Base-by-base conservation (phyloP, 2,329 filamentous ascomycete genomes). In the Whalleya microplaca region DNA sequence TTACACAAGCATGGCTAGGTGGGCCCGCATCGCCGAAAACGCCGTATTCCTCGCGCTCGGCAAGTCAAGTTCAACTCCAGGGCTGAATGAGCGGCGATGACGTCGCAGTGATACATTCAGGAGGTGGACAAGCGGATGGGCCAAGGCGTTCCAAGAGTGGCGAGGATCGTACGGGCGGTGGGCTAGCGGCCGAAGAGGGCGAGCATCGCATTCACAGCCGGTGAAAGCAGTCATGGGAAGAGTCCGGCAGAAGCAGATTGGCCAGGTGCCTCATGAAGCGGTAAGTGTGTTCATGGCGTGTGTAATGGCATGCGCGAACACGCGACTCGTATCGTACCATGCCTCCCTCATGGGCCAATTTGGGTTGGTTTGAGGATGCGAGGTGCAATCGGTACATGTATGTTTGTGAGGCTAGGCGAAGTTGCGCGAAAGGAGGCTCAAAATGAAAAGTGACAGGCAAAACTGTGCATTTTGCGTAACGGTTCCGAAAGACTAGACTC, bases 351-450 rank as follows among this genome's bases (percentile, higher is more conserved):
- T 37, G 27, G 6, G 6, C 5, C 12, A 29, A 29, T 12, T 12
- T 29, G 27, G 5, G 27, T 29, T 29, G 27, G 27, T 12, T 29
- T 29, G 52, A 50, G 48, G 54, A 50, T 52, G 27, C 46, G 18
- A 18, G 41, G 21, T 45, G 52, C 53, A 41, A 48, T n/a, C n/a
- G n/a, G n/a, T n/a, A n/a, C n/a, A n/a, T n/a, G n/a, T n/a, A n/a
- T n/a, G n/a, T 46, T 53, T 52, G 56, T 41, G 43, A 49, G 27
- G 27, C 47, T 41, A 29, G 48, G 49, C 42, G 40, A 53, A 45
- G 49, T 46, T 32, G 42, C 14, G 37, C 48, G 49, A 37, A 53
- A 58, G 45, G 60, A 63, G 60, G 57, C 60, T 61, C 55, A 63
- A 61, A 53, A 57, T 45, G 12, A 45, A 47, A 50, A 27, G 29